phyloP scores from a whole-genome alignment of 177 flowering plant species.

The Vitis hybrid region DNA sequence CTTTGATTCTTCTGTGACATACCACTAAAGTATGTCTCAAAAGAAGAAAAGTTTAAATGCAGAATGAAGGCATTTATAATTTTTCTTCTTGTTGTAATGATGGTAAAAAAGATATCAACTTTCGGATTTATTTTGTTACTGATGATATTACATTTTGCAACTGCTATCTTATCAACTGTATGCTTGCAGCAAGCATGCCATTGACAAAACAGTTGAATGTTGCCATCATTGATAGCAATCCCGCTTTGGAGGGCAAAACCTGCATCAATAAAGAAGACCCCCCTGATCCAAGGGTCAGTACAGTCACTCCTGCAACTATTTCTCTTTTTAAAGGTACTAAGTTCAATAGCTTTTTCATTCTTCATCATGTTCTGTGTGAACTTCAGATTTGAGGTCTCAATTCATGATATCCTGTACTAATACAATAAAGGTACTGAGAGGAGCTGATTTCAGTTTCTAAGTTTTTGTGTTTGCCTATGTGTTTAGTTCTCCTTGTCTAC shows the following conservation, averaged over 20 bases:
- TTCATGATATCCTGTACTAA: neutral
- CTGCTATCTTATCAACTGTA: neutral
- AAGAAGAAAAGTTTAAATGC: no score
- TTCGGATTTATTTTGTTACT: no score
- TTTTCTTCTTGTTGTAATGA: no score
- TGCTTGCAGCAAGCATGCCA: slow-evolving; percentile 71
- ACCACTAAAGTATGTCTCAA: neutral
- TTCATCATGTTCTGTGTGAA: neutral
- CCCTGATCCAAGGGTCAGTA: slow-evolving; percentile 97
- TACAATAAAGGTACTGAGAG: no score
- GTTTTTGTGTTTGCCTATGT: no score
- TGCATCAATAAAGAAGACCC: slow-evolving; percentile 59
- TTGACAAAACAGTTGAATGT: slow-evolving; percentile 79
- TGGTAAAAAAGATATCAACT: no score
- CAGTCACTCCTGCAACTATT: slow-evolving; percentile 90
- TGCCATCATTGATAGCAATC: slow-evolving; percentile 92
- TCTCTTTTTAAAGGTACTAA: slow-evolving; percentile 79
- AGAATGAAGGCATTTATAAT: no score
- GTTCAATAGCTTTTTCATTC: neutral
- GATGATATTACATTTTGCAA: no score
- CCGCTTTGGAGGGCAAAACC: slow-evolving; percentile 42
- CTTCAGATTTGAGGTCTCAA: neutral
- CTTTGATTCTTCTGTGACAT: neutral
- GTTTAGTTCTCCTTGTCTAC: no score
- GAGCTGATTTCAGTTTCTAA: no score